These are phyloP conservation scores for Ganoderma lingzhi DNA, from an alignment of 1,284 basidiomycete species.

Conservation along the genomic window DNA sequence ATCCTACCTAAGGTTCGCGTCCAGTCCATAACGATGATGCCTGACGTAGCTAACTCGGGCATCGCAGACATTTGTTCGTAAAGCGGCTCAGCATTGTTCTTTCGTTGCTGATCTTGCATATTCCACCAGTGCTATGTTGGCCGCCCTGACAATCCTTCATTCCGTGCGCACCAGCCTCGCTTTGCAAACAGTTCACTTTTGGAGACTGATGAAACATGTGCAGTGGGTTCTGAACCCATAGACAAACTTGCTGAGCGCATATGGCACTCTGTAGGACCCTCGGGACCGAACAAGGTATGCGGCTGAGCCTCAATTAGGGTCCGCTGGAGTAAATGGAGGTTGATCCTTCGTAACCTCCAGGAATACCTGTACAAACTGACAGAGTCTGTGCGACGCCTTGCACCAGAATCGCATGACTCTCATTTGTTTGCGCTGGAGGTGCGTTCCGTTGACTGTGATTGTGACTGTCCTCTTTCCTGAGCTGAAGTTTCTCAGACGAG, in stretches of 20 bases:
- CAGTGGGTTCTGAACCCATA: conserved; percentile 83
- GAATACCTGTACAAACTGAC: conserved; percentile 85
- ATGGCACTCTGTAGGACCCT: conserved; percentile 80
- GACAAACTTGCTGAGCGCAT: conserved; percentile 73
- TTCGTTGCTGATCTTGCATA: conserved; percentile 37
- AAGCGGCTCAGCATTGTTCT: neutral
- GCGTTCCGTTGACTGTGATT: conserved; percentile 31
- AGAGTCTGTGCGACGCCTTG: conserved; percentile 71
- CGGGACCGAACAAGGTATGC: conserved; percentile 81
- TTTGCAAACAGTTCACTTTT: no score
- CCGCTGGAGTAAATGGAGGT: no score
- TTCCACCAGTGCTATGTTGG: conserved; percentile 72
- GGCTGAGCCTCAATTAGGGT: neutral
- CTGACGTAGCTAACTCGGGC: neutral
- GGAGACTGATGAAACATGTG: neutral
- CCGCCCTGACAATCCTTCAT: conserved; percentile 79
- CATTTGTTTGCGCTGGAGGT: conserved; percentile 83
- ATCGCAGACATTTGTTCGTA: conserved; percentile 37
- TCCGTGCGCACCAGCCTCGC: conserved; percentile 53
- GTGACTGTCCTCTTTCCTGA: neutral
- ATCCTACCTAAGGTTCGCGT: conserved; percentile 57
- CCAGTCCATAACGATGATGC: conserved; percentile 32
- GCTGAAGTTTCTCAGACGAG: conserved; percentile 34
- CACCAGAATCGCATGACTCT: conserved; percentile 78
- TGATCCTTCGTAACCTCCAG: conserved; percentile 30